phyloP scores from a whole-genome alignment of 108 stramenopile species.

The Cyclotella atomus region DNA sequence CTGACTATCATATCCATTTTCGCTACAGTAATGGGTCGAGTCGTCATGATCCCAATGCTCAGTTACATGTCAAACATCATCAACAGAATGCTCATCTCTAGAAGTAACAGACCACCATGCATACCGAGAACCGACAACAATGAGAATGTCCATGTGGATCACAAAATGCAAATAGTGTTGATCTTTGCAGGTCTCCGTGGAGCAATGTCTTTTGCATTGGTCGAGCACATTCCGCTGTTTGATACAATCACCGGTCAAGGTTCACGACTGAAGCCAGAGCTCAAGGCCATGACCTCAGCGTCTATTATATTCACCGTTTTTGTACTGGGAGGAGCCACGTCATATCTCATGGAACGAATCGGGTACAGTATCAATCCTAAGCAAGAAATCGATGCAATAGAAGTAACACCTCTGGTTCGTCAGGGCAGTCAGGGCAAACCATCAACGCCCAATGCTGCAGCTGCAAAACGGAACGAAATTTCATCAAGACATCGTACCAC shows the following conservation, averaged over 20 bases:
- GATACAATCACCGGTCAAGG: conserved; percentile 81
- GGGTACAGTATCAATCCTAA: conserved; percentile 47
- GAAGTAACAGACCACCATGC: conserved; percentile 22
- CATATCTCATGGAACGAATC: conserved; percentile 76
- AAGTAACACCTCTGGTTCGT: conserved; percentile 42
- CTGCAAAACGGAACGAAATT: not conserved
- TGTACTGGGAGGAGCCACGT: conserved; percentile 81
- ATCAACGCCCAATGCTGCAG: conserved; percentile 14
- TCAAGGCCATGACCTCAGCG: conserved; percentile 90
- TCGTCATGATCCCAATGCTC: conserved; percentile 81
- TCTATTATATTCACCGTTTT: conserved; percentile 90
- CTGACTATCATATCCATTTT: conserved; percentile 72
- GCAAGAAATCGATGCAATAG: conserved; percentile 35
- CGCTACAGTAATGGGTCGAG: conserved; percentile 74
- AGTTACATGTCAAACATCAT: conserved; percentile 71
- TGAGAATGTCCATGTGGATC: conserved; percentile 71
- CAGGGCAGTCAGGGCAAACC: conserved; percentile 12
- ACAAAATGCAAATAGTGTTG: conserved; percentile 83
- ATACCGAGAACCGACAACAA: conserved; percentile 13
- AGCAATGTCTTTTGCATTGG: conserved; percentile 91
- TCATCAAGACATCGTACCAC: not conserved
- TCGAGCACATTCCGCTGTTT: conserved; percentile 86
- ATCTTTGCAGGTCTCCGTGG: conserved; percentile 89
- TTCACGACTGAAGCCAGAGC: conserved; percentile 80
- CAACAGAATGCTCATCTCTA: conserved; percentile 56